Conservation (phyloP, 176 grass and related monocot species). For the Phoenix roebelenii region DNA sequence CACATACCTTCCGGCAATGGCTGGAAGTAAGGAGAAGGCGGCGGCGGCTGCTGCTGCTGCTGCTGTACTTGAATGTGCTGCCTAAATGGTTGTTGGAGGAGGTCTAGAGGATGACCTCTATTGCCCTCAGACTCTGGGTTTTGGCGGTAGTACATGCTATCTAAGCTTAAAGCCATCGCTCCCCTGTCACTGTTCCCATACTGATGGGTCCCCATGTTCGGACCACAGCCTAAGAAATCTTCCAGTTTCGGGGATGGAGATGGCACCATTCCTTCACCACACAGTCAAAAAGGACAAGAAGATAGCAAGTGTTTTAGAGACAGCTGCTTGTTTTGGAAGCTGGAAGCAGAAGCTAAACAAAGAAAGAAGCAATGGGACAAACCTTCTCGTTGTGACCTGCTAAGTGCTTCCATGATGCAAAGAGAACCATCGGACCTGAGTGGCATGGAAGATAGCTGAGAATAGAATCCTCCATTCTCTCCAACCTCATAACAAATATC, state of each 20-base stretch:
- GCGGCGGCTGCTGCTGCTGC: constrained; percentile 10
- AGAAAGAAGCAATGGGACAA: neutral
- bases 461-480: constrained; percentile 41
- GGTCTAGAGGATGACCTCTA: constrained; percentile 9
- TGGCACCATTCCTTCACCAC: constrained; percentile 42
- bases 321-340: constrained; percentile 1
- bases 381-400: constrained; percentile 51
- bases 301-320: neutral
- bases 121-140: constrained; percentile 14
- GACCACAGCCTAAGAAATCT: constrained; percentile 76
- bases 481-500: constrained; percentile 24
- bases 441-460: constrained; percentile 64
- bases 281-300: constrained; percentile 5
- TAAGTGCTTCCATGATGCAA: constrained; percentile 65
- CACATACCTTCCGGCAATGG: constrained; percentile 31
- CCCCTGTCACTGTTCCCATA: constrained; percentile 30
- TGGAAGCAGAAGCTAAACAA: constrained; percentile 10
- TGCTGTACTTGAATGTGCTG: too few relatives aligned
- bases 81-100: neutral
- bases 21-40: constrained; percentile 35
- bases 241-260: constrained; percentile 80
- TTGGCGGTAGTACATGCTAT: constrained; percentile 65
- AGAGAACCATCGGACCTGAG: constrained; percentile 86
- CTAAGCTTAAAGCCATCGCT: constrained; percentile 68
- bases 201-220: constrained; percentile 40